Evolutionary conservation across 2,329 filamentous ascomycete genomes (phyloP), one percentile per base, ranked within the genome.

Genomic region (Esteya vermicola): DNA sequence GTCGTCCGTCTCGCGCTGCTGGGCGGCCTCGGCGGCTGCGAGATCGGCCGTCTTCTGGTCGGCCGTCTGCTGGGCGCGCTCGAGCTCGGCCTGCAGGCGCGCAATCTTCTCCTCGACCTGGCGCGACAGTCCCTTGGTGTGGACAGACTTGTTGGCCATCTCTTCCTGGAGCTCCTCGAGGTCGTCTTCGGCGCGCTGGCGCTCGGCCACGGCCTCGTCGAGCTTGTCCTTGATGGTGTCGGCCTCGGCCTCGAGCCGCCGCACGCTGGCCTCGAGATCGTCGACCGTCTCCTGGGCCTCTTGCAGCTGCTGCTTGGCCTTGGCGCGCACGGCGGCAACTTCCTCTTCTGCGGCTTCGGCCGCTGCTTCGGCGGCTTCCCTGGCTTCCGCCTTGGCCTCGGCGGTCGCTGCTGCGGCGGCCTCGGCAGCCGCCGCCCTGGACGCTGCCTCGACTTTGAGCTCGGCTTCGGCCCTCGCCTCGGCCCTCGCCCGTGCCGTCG

Each of bases 121-220:
- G 25, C 81, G 72, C 39, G 75, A 82, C 9, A 85, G 65, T 3
- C 79, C 81, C 53, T 82, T 85, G 12, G 80, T 82, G 39, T 75
- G 75, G 28, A 85, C 70, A 0, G 82, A 88, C 50, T 85, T 86
- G 58, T 88, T 79, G 19, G 80, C 71, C 69, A 86, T 75, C 50
- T 86, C 82, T 40, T 84, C 79, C 45, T 83, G 80, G 20, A 86
- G 64, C 51, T 80, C 75, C 49, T 77, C 68, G 14, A 80, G 60
- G 43, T 80, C 68, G 7, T 58, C 60, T 49, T 77, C 70, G 3
- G 75, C 75, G 23, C 68, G 65, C 19, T 72, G 63, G 48, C 72
- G 74, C 41, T 76, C 66, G 2, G 60, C 53, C 8, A 67, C 44
- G 0, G 75, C 72, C 38, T 72, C 63, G 28, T 74, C 60, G 16